Evolutionary conservation across 208 protist genomes (phyloP), one percentile per base, ranked within the genome.

Genomic region (Crithidia bombi): DNA sequence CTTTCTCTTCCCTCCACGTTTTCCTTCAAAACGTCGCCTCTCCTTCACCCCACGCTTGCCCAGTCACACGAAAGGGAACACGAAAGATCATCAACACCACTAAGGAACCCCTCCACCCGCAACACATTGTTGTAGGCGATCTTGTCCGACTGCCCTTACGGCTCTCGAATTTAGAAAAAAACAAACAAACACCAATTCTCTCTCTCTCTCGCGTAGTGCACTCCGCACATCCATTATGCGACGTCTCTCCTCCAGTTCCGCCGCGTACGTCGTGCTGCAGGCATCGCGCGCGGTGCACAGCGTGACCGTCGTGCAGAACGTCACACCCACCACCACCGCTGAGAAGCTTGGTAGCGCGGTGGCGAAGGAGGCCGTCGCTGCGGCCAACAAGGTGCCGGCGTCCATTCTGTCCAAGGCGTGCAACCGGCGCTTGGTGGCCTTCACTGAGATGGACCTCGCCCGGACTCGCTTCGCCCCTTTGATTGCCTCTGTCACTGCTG

Each of bases 391-490:
- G 36, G 67, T 92, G 0, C 90, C 90, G 35, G 64, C 41, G 0
- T 14, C 68, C 1, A 56, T 93, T 4, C 82, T 95, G 3, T 74
- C 80, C 26, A 78, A 85, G 69, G 65, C 74, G n/a, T 70, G 76
- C 56, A 82, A 82, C 67, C 77, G 76, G 19, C 78, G 81, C 35
- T 65, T 87, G 57, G 58, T 89, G 49, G 66, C 75, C 30, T 91
- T 91, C 65, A 83, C 84, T 19, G 59, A 81, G 62, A 87, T 93
- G 67, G 86, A 93, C 61, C 69, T 95, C 5, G 83, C 87, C 32
- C 85, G 90, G 44, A 49, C 75, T 0, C 69, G 75, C 9, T 85
- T 86, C 46, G 90, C 90, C 36, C 74, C 75, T 4, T 70, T 95
- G 17, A 91, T 92, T 35, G 79, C 81, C 19, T 83, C 85, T 2